Percentiles rank a stretch among this genome's conserved stretches.
Evolutionary conservation across 305 asterid species (phyloP).

Genomic region (Salvia sclarea): DNA sequence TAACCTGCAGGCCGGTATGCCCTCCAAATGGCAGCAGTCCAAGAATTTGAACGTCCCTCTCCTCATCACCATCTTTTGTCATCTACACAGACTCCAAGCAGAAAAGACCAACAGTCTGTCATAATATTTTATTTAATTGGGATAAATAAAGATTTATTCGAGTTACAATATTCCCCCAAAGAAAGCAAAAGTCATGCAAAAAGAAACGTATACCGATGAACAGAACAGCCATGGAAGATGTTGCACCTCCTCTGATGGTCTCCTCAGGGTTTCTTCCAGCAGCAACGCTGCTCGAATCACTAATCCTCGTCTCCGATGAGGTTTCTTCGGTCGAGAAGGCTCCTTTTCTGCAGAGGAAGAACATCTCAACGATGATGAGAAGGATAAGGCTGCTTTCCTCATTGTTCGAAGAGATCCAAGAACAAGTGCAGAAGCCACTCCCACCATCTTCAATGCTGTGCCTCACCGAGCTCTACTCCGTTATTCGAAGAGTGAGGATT

Average conservation of each 20-base stretch:
- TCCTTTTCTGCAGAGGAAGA: slow-evolving; percentile 52
- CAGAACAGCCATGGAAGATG: slow-evolving; percentile 42
- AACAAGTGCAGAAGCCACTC: slow-evolving; percentile 52
- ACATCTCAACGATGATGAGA: slow-evolving; percentile 58
- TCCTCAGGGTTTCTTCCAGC: slow-evolving; percentile 59
- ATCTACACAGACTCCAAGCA: slow-evolving; percentile 47
- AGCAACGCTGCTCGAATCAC: slow-evolving; percentile 55
- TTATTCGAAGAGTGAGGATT: slow-evolving; percentile 48
- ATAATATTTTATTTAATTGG: slow-evolving; percentile 37
- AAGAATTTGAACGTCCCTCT: slow-evolving; percentile 38
- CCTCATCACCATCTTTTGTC: slow-evolving; percentile 36
- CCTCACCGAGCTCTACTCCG: slow-evolving; percentile 64
- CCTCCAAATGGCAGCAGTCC: slow-evolving; percentile 74
- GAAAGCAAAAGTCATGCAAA: slow-evolving; percentile 11
- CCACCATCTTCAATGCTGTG: slow-evolving; percentile 77
- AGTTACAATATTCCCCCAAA: not conserved
- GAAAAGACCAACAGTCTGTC: slow-evolving; percentile 30
- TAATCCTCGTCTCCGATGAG: slow-evolving; percentile 54
- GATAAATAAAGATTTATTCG: slow-evolving; percentile 27
- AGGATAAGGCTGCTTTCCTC: slow-evolving; percentile 64
- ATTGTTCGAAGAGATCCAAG: slow-evolving; percentile 71
- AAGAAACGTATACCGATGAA: not conserved
- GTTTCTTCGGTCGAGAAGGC: slow-evolving; percentile 42
- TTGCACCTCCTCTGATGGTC: slow-evolving; percentile 41
- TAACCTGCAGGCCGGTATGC: slow-evolving; percentile 42